A percentile compares a stretch with the other conserved stretches of the same genome.
These are phyloP conservation scores for Emmonsiellopsis sp. DNA, from an alignment of 2,329 filamentous ascomycete genomes.

Conservation along the genomic window DNA sequence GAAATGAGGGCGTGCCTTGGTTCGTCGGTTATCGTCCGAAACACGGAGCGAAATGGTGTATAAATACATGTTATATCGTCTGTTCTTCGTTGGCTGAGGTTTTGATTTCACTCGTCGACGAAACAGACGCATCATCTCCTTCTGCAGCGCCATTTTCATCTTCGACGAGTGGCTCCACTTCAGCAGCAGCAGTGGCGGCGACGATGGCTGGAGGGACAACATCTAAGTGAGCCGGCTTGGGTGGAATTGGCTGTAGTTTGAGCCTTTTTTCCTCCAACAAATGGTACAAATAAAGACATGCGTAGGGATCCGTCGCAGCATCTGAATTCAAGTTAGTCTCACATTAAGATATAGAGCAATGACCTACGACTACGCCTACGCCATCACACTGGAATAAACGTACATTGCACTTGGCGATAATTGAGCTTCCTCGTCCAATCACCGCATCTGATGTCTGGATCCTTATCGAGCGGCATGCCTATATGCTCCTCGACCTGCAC, in stretches of 20 bases:
- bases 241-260: neutral
- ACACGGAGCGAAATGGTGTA: too few relatives aligned
- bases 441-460: conserved; percentile 56
- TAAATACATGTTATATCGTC: too few relatives aligned
- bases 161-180: too few relatives aligned
- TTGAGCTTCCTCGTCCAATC: conserved; percentile 61
- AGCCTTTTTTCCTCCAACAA: conserved; percentile 52
- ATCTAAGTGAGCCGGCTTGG: neutral
- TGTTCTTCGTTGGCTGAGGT: too few relatives aligned
- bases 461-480: conserved; percentile 67
- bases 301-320: conserved; percentile 76
- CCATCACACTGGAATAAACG: conserved; percentile 25
- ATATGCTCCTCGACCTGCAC: conserved; percentile 62
- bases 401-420: conserved; percentile 59
- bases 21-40: too few relatives aligned
- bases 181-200: neutral
- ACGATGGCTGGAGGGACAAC: neutral
- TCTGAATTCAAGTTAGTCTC: conserved; percentile 37
- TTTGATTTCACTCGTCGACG: too few relatives aligned
- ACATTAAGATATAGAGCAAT: too few relatives aligned
- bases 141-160: too few relatives aligned
- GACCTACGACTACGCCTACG: too few relatives aligned
- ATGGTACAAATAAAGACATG: conserved; percentile 62
- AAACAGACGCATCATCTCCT: too few relatives aligned
- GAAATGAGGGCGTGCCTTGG: too few relatives aligned